A percentile compares a stretch with the other conserved stretches of the same genome.
These are phyloP conservation scores for Mycena crocata DNA, from an alignment of 768 basidiomycete genomes.

Conservation along the genomic window DNA sequence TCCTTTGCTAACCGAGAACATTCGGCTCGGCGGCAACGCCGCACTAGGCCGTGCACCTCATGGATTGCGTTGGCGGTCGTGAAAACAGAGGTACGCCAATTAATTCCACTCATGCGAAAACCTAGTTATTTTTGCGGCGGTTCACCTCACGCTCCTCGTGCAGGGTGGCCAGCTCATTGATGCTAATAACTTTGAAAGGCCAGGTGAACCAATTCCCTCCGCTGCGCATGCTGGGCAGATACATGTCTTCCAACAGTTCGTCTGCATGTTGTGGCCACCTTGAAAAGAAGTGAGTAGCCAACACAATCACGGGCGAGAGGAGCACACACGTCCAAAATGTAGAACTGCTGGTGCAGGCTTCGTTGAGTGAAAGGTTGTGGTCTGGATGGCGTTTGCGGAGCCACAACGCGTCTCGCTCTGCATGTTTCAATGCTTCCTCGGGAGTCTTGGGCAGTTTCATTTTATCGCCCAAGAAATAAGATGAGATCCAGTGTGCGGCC, in stretches of 20 bases:
- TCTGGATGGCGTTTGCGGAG: conserved; percentile 65
- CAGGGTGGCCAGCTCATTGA: conserved; percentile 61
- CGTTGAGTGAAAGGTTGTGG: conserved; percentile 60
- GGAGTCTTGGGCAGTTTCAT: conserved; percentile 61
- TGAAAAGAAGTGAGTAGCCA: conserved; percentile 3
- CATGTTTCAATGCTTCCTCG: conserved; percentile 56
- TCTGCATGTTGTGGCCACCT: conserved; percentile 74
- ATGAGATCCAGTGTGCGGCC: conserved; percentile 71
- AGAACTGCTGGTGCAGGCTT: conserved; percentile 62
- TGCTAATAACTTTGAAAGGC: conserved; percentile 64
- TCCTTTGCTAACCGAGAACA: too few species aligned
- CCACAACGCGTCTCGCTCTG: conserved; percentile 63
- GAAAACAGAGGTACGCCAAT: too few species aligned
- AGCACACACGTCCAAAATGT: conserved; percentile 64
- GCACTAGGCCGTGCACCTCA: too few species aligned
- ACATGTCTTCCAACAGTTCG: conserved; percentile 70
- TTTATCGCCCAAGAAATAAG: conserved; percentile 66
- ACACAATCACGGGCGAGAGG: not conserved
- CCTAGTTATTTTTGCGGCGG: conserved; percentile 13
- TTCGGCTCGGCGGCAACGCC: too few species aligned
- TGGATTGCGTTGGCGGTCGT: too few species aligned
- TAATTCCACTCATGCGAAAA: too few species aligned
- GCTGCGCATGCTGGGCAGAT: conserved; percentile 59
- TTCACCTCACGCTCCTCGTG: conserved; percentile 56
- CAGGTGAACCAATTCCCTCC: conserved; percentile 77